Conservation (phyloP, 371 early-diverging fungal genomes). For the Lichtheimia ornata region DNA sequence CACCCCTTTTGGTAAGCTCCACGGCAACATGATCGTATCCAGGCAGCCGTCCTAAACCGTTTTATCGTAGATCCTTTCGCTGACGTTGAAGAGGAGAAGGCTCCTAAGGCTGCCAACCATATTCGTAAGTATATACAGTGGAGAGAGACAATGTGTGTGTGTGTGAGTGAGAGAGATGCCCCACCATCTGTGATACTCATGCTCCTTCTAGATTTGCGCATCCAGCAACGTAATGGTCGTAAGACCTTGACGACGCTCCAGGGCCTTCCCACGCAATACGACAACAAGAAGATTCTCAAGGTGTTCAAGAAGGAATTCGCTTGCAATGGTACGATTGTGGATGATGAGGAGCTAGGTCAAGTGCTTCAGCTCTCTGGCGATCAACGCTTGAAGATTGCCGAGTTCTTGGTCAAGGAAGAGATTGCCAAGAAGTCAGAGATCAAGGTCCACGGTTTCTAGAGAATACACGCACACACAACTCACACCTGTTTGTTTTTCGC, state of each 20-base stretch:
- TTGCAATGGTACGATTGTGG: slow-evolving; percentile 94
- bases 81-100: slow-evolving; percentile 72
- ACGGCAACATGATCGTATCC: background rate
- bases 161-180: background rate
- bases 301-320: slow-evolving; percentile 96
- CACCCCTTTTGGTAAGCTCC: slow-evolving; percentile 20
- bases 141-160: too few species aligned
- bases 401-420: slow-evolving; percentile 74
- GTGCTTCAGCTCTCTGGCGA: slow-evolving; percentile 96
- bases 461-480: background rate
- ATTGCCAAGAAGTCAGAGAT: slow-evolving; percentile 86
- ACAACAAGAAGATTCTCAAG: slow-evolving; percentile 89
- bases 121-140: slow-evolving; percentile 67
- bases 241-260: slow-evolving; percentile 93
- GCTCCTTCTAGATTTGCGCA: slow-evolving; percentile 82
- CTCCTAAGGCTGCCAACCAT: slow-evolving; percentile 56
- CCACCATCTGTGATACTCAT: background rate
- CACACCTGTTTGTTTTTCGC: background rate
- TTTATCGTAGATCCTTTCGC: slow-evolving; percentile 75
- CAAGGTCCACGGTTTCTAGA: slow-evolving; percentile 86
- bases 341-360: slow-evolving; percentile 88
- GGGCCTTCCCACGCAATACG: slow-evolving; percentile 86
- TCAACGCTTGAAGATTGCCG: slow-evolving; percentile 85
- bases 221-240: slow-evolving; percentile 96
- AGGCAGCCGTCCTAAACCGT: background rate